These are phyloP conservation scores for carrot (Daucus carota) DNA, from an alignment of 129 eudicot genomes.

Conservation along the genomic window DNA sequence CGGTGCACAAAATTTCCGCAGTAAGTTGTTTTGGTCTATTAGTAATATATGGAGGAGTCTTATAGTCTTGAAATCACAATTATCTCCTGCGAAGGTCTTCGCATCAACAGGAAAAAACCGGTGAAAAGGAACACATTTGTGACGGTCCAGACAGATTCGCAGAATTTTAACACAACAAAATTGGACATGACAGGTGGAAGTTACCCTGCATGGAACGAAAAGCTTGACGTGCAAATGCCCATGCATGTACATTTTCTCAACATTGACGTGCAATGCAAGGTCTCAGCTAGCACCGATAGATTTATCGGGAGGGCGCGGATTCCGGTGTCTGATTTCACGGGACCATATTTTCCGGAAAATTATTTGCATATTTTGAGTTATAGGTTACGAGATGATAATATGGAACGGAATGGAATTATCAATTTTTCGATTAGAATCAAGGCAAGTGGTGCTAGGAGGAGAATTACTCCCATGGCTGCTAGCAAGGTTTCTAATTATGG, in stretches of 20 bases:
- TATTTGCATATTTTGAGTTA: slow-evolving; percentile 9
- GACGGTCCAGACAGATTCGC: slow-evolving; percentile 21
- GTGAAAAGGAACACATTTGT: slow-evolving; percentile 19
- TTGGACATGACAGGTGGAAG: slow-evolving; percentile 38
- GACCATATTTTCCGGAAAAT: background rate
- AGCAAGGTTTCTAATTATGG: slow-evolving; percentile 14
- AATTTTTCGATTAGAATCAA: slow-evolving; percentile 49
- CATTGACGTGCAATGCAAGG: slow-evolving; percentile 40
- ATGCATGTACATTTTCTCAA: slow-evolving; percentile 27
- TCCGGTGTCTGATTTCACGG: slow-evolving; percentile 52
- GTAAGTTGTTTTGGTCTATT: background rate
- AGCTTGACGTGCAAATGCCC: background rate
- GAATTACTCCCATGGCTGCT: background rate
- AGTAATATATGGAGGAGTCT: background rate
- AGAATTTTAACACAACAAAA: slow-evolving; percentile 13
- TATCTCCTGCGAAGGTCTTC: slow-evolving; percentile 48
- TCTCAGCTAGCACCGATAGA: slow-evolving; percentile 17
- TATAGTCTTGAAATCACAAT: slow-evolving; percentile 43
- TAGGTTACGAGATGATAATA: background rate
- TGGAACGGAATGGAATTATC: slow-evolving; percentile 53
- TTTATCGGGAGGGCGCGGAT: slow-evolving; percentile 40
- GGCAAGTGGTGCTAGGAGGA: slow-evolving; percentile 6
- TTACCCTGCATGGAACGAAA: slow-evolving; percentile 54
- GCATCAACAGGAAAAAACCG: slow-evolving; percentile 27
- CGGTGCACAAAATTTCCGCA: too few relatives aligned